Base-by-base conservation (phyloP, 2,329 filamentous ascomycete genomes). In the Aspergillus caelatus region DNA sequence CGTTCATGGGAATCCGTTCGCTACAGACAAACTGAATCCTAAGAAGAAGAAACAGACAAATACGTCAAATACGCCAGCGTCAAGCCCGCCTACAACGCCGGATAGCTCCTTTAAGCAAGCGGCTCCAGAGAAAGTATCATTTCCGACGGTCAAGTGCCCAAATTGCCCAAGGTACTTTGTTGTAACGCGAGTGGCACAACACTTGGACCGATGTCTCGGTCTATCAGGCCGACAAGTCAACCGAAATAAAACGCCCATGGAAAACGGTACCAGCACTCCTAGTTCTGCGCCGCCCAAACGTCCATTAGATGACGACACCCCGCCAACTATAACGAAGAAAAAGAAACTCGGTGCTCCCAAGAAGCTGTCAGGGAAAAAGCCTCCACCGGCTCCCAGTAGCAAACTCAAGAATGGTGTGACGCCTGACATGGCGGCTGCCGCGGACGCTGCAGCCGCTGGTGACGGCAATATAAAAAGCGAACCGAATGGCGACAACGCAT, bases 161-260 rank as follows among this genome's bases (percentile, higher is more conserved):
- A 84, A 84, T 66, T 89, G 86, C 71, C 87, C 87, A 66, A 82
- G 86, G 34, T 87, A 86, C 72, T 78, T 88, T 68, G 83, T 87
- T 62, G 86, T 88, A 67, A 88, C 84, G 30, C 80, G 86, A 55
- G 86, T 88, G 58, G 85, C 86, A 19, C 85, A 87, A 70, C 86
- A 89, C 71, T 71, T 88, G 60, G 86, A 88, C 67, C 85, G 87
- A 65, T 89, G 86, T 67, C 78, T 89, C 67, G 85, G 85, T 28
- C 81, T 87, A 32, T 83, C 81, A 23, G 86, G 86, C 1, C 78
- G 86, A 14, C 81, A 83, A 67, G 81, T 81, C 71, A 67, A 80
- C 71, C 71, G 82, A 69, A 73, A 83, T 73, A 75, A 82, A 74
- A 70, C 82, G 65, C 66, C 78, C 69, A 60, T 80, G 73, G 67